Base-by-base conservation (phyloP, 768 basidiomycete species). In the Boletus rubroflammeus region DNA sequence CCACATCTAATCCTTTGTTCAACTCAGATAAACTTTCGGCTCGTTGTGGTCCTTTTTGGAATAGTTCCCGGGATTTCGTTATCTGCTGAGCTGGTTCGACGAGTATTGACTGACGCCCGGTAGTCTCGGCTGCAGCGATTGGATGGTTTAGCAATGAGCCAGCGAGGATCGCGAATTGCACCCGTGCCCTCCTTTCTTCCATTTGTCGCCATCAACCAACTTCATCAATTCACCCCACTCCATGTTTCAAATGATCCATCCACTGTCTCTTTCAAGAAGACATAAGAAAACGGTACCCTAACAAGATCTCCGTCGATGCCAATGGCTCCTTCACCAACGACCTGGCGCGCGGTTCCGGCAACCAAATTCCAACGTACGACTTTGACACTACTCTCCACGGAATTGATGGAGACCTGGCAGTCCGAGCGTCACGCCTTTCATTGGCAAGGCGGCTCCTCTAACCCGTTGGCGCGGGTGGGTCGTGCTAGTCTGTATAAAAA, bases 1-100 rank as follows among this genome's bases (percentile, higher is more conserved):
- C 41, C 36, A n/a, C 39, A 32, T 53, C 58, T 39, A 15, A 35
- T 47, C n/a, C n/a, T 5, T 46, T 19, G 14, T 51, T 38, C 17
- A 21, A 21, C 8, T 14, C 43, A 49, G 55, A 53, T 56, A 26
- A 39, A 17, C 48, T 23, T 35, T 19, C 10, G n/a, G 29, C 39
- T 50, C 21, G 34, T 8, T n/a, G 28, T 49, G 36, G 15, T 36
- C 31, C 2, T 42, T 50, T 50, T 53, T 26, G 54, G 59, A 8
- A 14, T 29, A 5, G n/a, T 32, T 49, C 26, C n/a, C n/a, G n/a
- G 13, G 26, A 10, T 21, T n/a, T 19, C 15, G 17, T 10, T 5
- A 11, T 25, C 38, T 26, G 11, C 17, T 25, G 59, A 55, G 25
- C 62, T 50, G 51, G 62, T 44, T 63, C 45, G 50, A n/a, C 6